Conservation (phyloP, 805 yeast species). For the Saccharomycopsis synnaedendra region DNA sequence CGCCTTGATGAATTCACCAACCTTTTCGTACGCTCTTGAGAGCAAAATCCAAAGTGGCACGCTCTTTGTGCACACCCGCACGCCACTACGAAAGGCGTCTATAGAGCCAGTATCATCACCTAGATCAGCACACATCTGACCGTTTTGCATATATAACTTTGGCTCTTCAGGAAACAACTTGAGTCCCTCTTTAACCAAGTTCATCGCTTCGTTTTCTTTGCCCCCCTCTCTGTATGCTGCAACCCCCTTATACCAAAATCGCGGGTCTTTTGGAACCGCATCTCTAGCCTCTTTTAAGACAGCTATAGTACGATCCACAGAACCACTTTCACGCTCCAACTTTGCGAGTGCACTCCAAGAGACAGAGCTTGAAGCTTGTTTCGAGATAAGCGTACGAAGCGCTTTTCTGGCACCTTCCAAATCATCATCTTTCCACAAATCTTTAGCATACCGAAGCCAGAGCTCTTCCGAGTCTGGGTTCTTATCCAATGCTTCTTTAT, state of each 20-base stretch:
- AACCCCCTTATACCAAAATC: slow-evolving; percentile 54
- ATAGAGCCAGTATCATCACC: too few species aligned
- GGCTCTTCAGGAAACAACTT: slow-evolving; percentile 34
- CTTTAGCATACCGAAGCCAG: slow-evolving; percentile 63
- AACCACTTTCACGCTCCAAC: slow-evolving; percentile 36
- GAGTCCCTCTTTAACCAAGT: slow-evolving; percentile 35
- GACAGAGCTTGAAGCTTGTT: slow-evolving; percentile 36
- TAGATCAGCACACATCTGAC: slow-evolving; percentile 36
- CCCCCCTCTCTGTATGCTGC: slow-evolving; percentile 34
- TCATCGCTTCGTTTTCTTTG: slow-evolving; percentile 27
- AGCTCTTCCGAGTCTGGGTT: slow-evolving; percentile 41
- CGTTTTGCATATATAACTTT: slow-evolving; percentile 50
- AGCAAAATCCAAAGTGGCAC: slow-evolving; percentile 43
- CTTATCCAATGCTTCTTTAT: slow-evolving; percentile 39
- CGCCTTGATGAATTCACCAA: slow-evolving; percentile 31
- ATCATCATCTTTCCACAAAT: slow-evolving; percentile 44
- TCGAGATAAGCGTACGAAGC: slow-evolving; percentile 34
- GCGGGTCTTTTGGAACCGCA: slow-evolving; percentile 25
- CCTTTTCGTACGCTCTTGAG: slow-evolving; percentile 28
- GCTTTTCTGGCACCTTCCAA: slow-evolving; percentile 41
- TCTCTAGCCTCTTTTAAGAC: slow-evolving; percentile 30
- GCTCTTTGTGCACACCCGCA: slow-evolving; percentile 32
- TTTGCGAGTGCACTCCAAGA: slow-evolving; percentile 68
- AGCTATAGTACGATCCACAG: slow-evolving; percentile 25
- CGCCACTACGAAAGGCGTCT: slow-evolving; percentile 33